Percentiles rank a stretch among this genome's conserved stretches.
phyloP scores from a whole-genome alignment of 2,329 filamentous ascomycete species.

The Onygenales sp. region DNA sequence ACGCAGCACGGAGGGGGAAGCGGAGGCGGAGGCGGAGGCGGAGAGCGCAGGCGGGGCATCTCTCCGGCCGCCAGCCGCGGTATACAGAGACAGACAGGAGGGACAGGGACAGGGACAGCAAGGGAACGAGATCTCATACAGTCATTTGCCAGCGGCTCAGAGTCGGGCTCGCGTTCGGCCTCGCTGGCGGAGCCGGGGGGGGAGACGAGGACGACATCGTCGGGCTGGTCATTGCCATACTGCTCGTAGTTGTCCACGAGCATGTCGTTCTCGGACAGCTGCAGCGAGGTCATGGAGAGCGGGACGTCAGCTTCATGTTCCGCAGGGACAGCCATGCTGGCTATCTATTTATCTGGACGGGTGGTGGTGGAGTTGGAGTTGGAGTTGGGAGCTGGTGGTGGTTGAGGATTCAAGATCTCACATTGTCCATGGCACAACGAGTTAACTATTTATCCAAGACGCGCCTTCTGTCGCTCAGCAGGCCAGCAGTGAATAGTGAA shows the following conservation, averaged over 20 bases:
- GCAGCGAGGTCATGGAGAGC: slow-evolving; percentile 13
- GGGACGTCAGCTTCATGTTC: slow-evolving; percentile 18
- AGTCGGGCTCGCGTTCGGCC: slow-evolving; percentile 41
- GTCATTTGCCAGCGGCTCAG: slow-evolving; percentile 46
- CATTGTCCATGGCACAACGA: too few relatives aligned
- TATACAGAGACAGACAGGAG: not conserved
- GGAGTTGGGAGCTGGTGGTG: too few relatives aligned
- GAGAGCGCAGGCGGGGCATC: not conserved
- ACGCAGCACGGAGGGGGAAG: not conserved
- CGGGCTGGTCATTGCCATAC: slow-evolving; percentile 50
- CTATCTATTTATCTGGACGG: not conserved
- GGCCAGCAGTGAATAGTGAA: too few relatives aligned
- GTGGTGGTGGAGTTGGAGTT: not conserved
- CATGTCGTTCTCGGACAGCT: slow-evolving; percentile 53
- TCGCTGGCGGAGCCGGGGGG: slow-evolving; percentile 50
- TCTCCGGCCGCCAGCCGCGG: not conserved
- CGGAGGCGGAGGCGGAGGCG: not conserved
- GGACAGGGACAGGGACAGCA: not conserved
- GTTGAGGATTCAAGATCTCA: too few relatives aligned
- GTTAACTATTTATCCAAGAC: too few relatives aligned
- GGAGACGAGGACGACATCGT: slow-evolving; percentile 53
- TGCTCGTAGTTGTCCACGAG: slow-evolving; percentile 49
- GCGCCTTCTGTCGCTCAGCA: too few relatives aligned
- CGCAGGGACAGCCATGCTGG: not conserved
- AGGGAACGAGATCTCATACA: slow-evolving; percentile 28